Evolutionary conservation across 2,329 filamentous ascomycete species (phyloP).

Genomic region (Cytospora mali): DNA sequence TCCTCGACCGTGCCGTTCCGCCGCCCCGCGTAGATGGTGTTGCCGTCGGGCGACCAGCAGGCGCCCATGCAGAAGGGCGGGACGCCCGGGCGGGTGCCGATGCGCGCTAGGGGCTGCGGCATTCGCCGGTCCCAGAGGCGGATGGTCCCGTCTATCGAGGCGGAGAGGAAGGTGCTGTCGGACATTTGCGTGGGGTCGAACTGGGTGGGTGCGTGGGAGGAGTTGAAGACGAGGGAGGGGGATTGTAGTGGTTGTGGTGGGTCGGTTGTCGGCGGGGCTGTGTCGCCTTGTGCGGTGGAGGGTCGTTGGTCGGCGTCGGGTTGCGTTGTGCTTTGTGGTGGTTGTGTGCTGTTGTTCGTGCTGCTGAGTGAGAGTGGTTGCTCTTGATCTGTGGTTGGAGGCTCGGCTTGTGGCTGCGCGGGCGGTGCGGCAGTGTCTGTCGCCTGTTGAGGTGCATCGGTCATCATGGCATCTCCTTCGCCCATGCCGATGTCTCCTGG

Average conservation of each 20-base stretch:
- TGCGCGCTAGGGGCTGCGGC: constrained; percentile 75
- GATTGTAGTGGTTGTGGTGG: constrained; percentile 34
- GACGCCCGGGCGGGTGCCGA: constrained; percentile 71
- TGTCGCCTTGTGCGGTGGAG: constrained; percentile 25
- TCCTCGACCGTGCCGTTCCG: constrained; percentile 94
- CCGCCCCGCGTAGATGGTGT: constrained; percentile 89
- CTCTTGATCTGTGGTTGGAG: constrained; percentile 22
- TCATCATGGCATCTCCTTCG: constrained; percentile 41
- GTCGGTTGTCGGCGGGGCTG: constrained; percentile 1
- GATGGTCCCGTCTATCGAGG: constrained; percentile 83
- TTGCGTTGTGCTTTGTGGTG: constrained; percentile 22
- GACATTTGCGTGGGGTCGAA: constrained; percentile 62
- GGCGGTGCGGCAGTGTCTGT: neutral
- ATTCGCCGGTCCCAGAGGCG: constrained; percentile 92
- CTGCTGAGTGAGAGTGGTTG: constrained; percentile 4
- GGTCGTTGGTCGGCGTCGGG: constrained; percentile 21
- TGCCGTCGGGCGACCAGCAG: constrained; percentile 94
- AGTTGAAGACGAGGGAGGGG: constrained; percentile 41
- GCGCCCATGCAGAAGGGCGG: constrained; percentile 98
- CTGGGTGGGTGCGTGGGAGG: constrained; percentile 43
- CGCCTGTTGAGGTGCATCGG: constrained; percentile 31
- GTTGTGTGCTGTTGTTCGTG: constrained; percentile 5
- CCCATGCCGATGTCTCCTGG: constrained; percentile 42
- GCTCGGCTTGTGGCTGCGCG: constrained; percentile 13
- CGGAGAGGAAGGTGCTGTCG: constrained; percentile 82